Evolutionary conservation across 140 eudicot species (phyloP).

Genomic region (Anethum foeniculum): DNA sequence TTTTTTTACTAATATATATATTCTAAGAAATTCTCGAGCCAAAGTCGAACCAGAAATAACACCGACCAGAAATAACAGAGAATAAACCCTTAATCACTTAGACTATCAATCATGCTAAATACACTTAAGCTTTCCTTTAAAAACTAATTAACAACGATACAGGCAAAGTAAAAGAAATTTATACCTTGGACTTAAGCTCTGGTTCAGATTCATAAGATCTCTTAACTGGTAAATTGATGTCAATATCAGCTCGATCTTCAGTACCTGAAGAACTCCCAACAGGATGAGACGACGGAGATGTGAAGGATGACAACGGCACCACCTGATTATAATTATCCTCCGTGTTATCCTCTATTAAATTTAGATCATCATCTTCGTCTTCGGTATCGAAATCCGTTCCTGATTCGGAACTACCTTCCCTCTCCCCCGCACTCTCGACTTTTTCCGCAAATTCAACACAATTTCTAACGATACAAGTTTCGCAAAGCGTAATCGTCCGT

Average conservation of each 20-base stretch:
- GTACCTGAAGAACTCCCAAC: conserved; percentile 15
- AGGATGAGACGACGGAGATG: not conserved
- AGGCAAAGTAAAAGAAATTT: not conserved
- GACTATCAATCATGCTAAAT: too few relatives aligned
- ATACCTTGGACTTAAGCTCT: conserved; percentile 19
- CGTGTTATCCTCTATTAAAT: conserved; percentile 11
- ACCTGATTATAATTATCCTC: conserved; percentile 26
- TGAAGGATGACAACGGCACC: conserved; percentile 20
- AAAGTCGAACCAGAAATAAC: too few relatives aligned
- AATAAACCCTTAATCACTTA: too few relatives aligned
- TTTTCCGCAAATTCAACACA: not conserved
- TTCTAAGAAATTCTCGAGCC: too few relatives aligned
- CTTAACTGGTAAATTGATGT: conserved; percentile 2
- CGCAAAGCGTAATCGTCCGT: conserved; percentile 23
- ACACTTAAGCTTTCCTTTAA: too few relatives aligned
- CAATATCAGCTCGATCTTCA: conserved; percentile 9
- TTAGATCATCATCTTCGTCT: conserved; percentile 21
- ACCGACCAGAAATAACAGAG: too few relatives aligned
- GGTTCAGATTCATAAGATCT: conserved; percentile 9
- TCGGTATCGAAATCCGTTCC: conserved; percentile 15
- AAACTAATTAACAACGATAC: too few relatives aligned
- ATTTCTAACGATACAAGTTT: not conserved
- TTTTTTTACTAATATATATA: too few relatives aligned
- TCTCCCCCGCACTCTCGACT: conserved; percentile 2
- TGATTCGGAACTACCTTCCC: conserved; percentile 3